A percentile compares a stretch with the other conserved stretches of the same genome.
phyloP scores from a whole-genome alignment of 805 yeast genomes.

The Grigorovia yakushimaensis region DNA sequence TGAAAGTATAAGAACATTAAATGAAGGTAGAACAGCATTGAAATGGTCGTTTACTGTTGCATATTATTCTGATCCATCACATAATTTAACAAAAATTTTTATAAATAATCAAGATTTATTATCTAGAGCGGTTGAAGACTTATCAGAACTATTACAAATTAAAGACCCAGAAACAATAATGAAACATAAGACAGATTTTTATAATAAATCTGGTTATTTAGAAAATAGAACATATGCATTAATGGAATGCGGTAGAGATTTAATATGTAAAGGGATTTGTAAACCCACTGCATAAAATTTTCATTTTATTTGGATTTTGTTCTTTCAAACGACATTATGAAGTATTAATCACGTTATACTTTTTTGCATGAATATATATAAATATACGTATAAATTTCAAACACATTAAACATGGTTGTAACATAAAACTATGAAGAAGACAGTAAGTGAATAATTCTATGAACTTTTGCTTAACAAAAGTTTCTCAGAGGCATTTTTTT shows the following conservation, averaged over 20 bases:
- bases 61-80: constrained; percentile 45
- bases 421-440: too few species aligned
- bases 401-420: background rate
- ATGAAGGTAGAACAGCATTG: constrained; percentile 61
- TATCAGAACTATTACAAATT: constrained; percentile 48
- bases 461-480: background rate
- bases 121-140: constrained; percentile 56
- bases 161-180: constrained; percentile 31
- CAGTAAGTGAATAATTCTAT: too few species aligned
- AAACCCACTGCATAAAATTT: constrained; percentile 7
- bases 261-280: constrained; percentile 26
- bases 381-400: background rate
- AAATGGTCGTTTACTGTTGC: constrained; percentile 89
- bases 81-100: constrained; percentile 49
- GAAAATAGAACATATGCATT: constrained; percentile 31
- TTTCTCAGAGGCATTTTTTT: background rate
- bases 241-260: constrained; percentile 30
- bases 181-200: constrained; percentile 29
- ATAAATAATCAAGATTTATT: constrained; percentile 63
- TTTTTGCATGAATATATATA: background rate
- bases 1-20: constrained; percentile 56
- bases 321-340: background rate
- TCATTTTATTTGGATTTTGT: background rate
- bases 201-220: constrained; percentile 29
- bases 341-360: background rate